A percentile compares a stretch with the other conserved stretches of the same genome.
These are phyloP conservation scores for Galerina sulciceps DNA, from an alignment of 768 basidiomycete species.

Conservation along the genomic window DNA sequence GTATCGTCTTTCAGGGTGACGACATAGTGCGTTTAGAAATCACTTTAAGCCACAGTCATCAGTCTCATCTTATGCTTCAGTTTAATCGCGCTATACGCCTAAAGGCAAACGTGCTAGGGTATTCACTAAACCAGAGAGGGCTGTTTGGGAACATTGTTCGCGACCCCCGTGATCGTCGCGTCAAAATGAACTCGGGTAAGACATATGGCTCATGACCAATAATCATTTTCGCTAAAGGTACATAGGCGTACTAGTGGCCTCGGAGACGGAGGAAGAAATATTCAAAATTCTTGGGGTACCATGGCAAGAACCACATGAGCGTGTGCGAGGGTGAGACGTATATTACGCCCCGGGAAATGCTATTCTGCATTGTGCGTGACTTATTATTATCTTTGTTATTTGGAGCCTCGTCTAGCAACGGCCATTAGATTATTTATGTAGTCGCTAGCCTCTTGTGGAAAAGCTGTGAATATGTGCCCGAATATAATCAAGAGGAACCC, in stretches of 20 bases:
- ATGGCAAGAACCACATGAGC: conserved; percentile 83
- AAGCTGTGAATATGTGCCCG: too few relatives aligned
- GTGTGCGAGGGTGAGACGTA: conserved; percentile 47
- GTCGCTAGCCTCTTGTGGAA: too few relatives aligned
- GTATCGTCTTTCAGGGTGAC: conserved; percentile 61
- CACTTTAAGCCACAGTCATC: not conserved
- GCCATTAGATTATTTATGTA: too few relatives aligned
- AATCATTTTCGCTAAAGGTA: not conserved
- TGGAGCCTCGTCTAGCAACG: too few relatives aligned
- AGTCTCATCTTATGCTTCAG: conserved; percentile 36
- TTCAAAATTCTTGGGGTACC: conserved; percentile 78
- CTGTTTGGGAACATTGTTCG: conserved; percentile 75
- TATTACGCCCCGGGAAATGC: too few relatives aligned
- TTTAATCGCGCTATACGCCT: conserved; percentile 90
- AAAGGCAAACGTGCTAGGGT: conserved; percentile 82
- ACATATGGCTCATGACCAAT: not conserved
- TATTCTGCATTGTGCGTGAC: too few relatives aligned
- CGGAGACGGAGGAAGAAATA: conserved; percentile 86
- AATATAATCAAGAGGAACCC: too few relatives aligned
- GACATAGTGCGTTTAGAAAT: conserved; percentile 68
- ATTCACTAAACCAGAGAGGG: conserved; percentile 87
- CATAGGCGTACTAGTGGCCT: conserved; percentile 71
- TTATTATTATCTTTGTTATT: too few relatives aligned
- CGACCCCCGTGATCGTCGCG: conserved; percentile 61
- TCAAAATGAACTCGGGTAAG: conserved; percentile 66